Conservation (phyloP, 73 alveolate genomes). For the Strombidium stylifer region DNA sequence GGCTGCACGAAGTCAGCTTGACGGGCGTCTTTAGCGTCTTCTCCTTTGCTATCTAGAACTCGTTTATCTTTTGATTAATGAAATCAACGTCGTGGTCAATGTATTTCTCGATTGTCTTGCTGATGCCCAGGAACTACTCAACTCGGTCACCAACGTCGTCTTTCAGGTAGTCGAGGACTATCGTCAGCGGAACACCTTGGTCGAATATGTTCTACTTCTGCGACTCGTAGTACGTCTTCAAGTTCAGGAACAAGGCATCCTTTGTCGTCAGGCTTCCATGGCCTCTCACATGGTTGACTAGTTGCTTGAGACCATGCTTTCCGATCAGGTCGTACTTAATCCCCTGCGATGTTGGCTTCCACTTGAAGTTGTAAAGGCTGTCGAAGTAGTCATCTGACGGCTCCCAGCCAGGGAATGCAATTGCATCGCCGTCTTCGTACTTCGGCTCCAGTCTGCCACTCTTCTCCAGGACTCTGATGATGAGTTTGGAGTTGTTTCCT, state of each 20-base stretch:
- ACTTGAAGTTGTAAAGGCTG: slow-evolving; percentile 44
- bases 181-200: slow-evolving; percentile 23
- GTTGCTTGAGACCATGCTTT: slow-evolving; percentile 25
- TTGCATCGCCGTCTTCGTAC: slow-evolving; percentile 16
- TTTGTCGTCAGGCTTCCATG: slow-evolving; percentile 22
- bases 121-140: slow-evolving; percentile 1
- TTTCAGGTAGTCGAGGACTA: slow-evolving; percentile 12
- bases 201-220: slow-evolving; percentile 22
- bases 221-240: slow-evolving; percentile 31
- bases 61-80: background rate
- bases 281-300: slow-evolving; percentile 37
- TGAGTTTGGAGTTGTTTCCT: slow-evolving; percentile 23
- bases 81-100: background rate
- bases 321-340: slow-evolving; percentile 31
- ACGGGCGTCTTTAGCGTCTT: slow-evolving; percentile 14
- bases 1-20: slow-evolving; percentile 4
- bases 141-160: slow-evolving; percentile 9
- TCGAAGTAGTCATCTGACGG: no score
- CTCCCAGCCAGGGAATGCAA: no score
- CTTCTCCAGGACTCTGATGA: slow-evolving; percentile 21
- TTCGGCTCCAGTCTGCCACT: background rate
- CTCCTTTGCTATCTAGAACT: slow-evolving; percentile 5
- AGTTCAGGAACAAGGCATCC: slow-evolving; percentile 22
- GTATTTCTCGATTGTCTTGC: slow-evolving; percentile 8
- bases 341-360: slow-evolving; percentile 50